Conservation (phyloP, 2,329 filamentous ascomycete genomes). For the Zymoseptoria brevis region DNA sequence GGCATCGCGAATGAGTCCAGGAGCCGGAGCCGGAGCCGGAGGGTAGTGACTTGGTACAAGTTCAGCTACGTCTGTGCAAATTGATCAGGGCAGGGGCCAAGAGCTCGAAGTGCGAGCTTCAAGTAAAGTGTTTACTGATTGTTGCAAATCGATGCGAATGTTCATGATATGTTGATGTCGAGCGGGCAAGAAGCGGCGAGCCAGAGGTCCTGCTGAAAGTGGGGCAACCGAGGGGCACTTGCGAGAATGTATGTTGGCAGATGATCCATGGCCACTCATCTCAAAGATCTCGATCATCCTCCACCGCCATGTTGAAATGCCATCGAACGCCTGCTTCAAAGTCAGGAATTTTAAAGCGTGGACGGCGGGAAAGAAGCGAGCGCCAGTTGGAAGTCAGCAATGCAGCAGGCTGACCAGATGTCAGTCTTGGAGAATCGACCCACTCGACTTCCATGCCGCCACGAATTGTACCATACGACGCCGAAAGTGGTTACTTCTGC, state of each 20-base stretch:
- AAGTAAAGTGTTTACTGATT: not conserved
- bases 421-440: not conserved
- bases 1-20: constrained; percentile 3
- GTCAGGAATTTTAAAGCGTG: not conserved
- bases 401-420: not conserved
- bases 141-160: not conserved
- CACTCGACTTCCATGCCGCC: no score
- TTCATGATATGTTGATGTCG: not conserved
- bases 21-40: not conserved
- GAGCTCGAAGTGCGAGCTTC: not conserved
- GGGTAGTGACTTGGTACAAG: not conserved
- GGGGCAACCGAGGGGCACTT: not conserved
- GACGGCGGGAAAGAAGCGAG: constrained; percentile 28
- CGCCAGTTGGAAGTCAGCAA: constrained; percentile 27
- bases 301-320: not conserved
- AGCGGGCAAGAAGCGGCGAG: not conserved
- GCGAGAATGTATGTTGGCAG: not conserved
- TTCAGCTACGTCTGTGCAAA: not conserved
- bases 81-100: not conserved
- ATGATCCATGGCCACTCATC: not conserved
- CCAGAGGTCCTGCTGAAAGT: not conserved
- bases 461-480: no score
- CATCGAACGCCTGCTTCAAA: not conserved
- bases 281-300: not conserved
- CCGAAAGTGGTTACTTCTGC: no score